phyloP scores from a whole-genome alignment of 2,329 filamentous ascomycete species.

The Monosporascus sp. region DNA sequence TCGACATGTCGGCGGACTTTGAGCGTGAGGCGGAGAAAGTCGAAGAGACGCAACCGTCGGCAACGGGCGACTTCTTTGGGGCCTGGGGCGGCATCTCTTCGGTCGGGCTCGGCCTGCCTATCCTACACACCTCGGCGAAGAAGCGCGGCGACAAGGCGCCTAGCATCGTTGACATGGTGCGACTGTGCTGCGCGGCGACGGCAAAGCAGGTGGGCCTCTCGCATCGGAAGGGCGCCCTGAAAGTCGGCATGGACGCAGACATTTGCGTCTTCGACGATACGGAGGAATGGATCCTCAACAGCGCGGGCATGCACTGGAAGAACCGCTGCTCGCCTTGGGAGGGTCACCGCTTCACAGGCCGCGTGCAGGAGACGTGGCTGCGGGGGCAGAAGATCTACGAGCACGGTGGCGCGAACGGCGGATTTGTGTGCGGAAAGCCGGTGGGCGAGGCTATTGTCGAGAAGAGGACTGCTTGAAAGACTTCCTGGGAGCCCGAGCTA shows the following conservation, averaged over 20 bases:
- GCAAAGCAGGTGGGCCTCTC: slow-evolving; percentile 82
- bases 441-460: slow-evolving; percentile 54
- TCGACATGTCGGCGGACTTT: slow-evolving; percentile 40
- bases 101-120: slow-evolving; percentile 86
- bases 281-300: slow-evolving; percentile 68
- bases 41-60: slow-evolving; percentile 33
- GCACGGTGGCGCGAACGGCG: slow-evolving; percentile 48
- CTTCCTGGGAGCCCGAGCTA: too few species aligned
- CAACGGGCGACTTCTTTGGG: slow-evolving; percentile 80
- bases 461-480: slow-evolving; percentile 41
- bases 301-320: slow-evolving; percentile 84
- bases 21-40: slow-evolving; percentile 29
- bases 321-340: slow-evolving; percentile 92
- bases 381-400: slow-evolving; percentile 71
- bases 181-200: slow-evolving; percentile 81
- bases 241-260: slow-evolving; percentile 81
- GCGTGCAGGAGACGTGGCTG: slow-evolving; percentile 82
- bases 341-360: slow-evolving; percentile 69
- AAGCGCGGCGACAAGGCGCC: slow-evolving; percentile 49
- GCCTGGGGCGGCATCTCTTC: slow-evolving; percentile 96
- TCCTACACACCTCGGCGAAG: slow-evolving; percentile 75
- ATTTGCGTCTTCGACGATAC: slow-evolving; percentile 87
- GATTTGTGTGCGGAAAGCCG: slow-evolving; percentile 45
- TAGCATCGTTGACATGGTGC: slow-evolving; percentile 71
- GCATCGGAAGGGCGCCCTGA: slow-evolving; percentile 74